Percentiles rank a stretch among this genome's conserved stretches.
Conservation (phyloP, 768 basidiomycete species). For the Trametes cingulata region DNA sequence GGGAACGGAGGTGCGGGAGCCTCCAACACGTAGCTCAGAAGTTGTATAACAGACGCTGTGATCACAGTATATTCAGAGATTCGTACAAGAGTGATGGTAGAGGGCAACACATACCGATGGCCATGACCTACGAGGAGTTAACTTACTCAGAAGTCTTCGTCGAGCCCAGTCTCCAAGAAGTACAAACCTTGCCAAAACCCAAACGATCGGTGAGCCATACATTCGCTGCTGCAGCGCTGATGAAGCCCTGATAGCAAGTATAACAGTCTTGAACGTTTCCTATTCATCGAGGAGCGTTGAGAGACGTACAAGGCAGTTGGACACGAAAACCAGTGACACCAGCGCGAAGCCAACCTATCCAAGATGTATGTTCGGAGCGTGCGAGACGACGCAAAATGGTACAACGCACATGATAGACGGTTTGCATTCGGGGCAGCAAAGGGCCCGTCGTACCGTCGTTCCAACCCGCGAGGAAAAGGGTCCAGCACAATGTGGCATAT, state of each 20-base stretch:
- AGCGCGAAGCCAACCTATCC: slow-evolving; percentile 47
- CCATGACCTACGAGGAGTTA: slow-evolving; percentile 39
- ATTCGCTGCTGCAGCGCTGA: slow-evolving; percentile 48
- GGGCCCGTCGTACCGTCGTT: slow-evolving; percentile 78
- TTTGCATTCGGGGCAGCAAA: slow-evolving; percentile 69
- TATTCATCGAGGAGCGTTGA: too few relatives aligned
- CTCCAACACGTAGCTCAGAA: slow-evolving; percentile 54
- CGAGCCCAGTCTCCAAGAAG: too few relatives aligned
- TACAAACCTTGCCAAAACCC: slow-evolving; percentile 49
- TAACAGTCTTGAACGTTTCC: too few relatives aligned
- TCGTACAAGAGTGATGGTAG: neutral
- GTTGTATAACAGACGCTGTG: slow-evolving; percentile 52
- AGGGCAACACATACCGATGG: slow-evolving; percentile 31
- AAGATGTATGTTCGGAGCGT: neutral
- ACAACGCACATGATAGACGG: slow-evolving; percentile 49
- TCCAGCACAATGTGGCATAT: slow-evolving; percentile 49
- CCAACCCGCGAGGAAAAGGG: slow-evolving; percentile 71
- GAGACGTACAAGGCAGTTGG: slow-evolving; percentile 41
- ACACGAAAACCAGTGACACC: slow-evolving; percentile 64
- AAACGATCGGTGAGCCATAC: slow-evolving; percentile 46
- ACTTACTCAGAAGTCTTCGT: neutral
- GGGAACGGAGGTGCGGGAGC: slow-evolving; percentile 64
- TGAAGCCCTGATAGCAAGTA: slow-evolving; percentile 54
- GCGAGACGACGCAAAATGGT: too few relatives aligned
- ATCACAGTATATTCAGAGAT: neutral